These are phyloP conservation scores for Russula brevipes DNA, from an alignment of 768 basidiomycete genomes.

Conservation along the genomic window DNA sequence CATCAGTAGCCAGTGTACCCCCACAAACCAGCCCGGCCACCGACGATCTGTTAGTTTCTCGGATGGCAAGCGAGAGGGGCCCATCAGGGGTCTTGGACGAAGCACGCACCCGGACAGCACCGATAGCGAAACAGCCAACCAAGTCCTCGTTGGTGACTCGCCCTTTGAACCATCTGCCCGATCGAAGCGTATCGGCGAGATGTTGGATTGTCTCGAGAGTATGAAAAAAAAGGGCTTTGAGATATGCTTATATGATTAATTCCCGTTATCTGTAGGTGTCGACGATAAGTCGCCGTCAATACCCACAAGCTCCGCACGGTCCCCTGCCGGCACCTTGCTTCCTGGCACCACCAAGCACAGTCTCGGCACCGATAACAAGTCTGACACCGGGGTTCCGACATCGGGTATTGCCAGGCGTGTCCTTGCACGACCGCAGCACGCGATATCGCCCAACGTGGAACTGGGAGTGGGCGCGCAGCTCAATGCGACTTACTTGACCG, in stretches of 20 bases:
- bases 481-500: slow-evolving; percentile 78
- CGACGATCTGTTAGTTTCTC: slow-evolving; percentile 95
- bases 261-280: slow-evolving; percentile 24
- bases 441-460: slow-evolving; percentile 26
- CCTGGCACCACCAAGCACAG: slow-evolving; percentile 37
- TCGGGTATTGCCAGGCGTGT: slow-evolving; percentile 4
- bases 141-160: slow-evolving; percentile 20
- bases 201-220: slow-evolving; percentile 70
- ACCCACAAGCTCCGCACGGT: slow-evolving; percentile 40
- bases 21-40: slow-evolving; percentile 45
- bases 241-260: background rate
- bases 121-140: slow-evolving; percentile 27
- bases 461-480: slow-evolving; percentile 16
- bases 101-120: slow-evolving; percentile 39
- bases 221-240: slow-evolving; percentile 31
- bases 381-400: slow-evolving; percentile 26
- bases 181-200: slow-evolving; percentile 74
- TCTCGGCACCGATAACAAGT: slow-evolving; percentile 24
- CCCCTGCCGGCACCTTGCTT: slow-evolving; percentile 39
- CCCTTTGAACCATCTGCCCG: slow-evolving; percentile 54
- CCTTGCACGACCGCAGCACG: slow-evolving; percentile 30
- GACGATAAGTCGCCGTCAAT: slow-evolving; percentile 55
- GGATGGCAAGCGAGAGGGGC: slow-evolving; percentile 85
- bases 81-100: slow-evolving; percentile 61
- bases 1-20: slow-evolving; percentile 49